Conservation (phyloP, 2,329 filamentous ascomycete species). For the Taxawa tesnikishii region DNA sequence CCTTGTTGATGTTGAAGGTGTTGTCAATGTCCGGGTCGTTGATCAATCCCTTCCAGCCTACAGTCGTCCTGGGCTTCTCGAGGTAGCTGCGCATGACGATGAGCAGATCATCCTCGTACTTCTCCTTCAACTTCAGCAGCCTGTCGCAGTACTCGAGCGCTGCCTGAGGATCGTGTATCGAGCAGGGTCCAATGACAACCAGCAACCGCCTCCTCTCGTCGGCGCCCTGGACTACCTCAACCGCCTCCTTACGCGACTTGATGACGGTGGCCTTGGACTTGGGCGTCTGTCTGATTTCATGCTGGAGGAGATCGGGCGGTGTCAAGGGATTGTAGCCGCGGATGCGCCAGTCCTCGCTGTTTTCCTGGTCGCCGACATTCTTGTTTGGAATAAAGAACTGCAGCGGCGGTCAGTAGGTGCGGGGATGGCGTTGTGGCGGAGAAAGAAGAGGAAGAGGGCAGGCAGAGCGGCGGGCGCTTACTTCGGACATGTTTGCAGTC, state of each 20-base stretch:
- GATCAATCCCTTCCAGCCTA: slow-evolving; percentile 97
- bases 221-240: slow-evolving; percentile 47
- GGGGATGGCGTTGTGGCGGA: background rate
- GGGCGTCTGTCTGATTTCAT: slow-evolving; percentile 59
- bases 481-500: slow-evolving; percentile 5
- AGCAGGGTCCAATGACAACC: slow-evolving; percentile 89
- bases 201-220: slow-evolving; percentile 47
- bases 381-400: slow-evolving; percentile 40
- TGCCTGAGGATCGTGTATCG: slow-evolving; percentile 85
- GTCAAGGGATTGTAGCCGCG: slow-evolving; percentile 88
- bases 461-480: background rate
- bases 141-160: slow-evolving; percentile 88
- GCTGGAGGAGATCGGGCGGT: slow-evolving; percentile 85
- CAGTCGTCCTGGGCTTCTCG: slow-evolving; percentile 94
- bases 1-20: slow-evolving; percentile 99
- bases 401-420: slow-evolving; percentile 5
- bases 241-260: slow-evolving; percentile 46
- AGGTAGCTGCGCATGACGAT: slow-evolving; percentile 98
- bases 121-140: slow-evolving; percentile 69
- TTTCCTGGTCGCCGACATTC: slow-evolving; percentile 34
- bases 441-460: background rate
- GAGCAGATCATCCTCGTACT: slow-evolving; percentile 77
- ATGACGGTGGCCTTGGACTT: slow-evolving; percentile 45
- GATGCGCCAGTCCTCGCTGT: slow-evolving; percentile 40
- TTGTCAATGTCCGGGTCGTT: slow-evolving; percentile 98